These are phyloP conservation scores for Nitzschia sp. DNA, from an alignment of 108 stramenopile genomes.

Conservation along the genomic window DNA sequence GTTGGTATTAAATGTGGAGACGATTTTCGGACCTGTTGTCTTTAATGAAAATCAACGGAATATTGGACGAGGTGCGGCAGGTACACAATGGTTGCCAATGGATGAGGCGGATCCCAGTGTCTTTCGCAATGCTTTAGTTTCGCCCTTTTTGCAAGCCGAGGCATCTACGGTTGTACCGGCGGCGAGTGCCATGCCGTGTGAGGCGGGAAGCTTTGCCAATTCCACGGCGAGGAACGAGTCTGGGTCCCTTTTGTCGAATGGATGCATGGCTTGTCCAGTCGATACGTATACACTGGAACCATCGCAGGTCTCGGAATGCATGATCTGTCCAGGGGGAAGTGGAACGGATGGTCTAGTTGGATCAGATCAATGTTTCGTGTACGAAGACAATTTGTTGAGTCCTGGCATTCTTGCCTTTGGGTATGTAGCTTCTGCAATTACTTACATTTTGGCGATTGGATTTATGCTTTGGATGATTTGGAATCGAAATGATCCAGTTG, in stretches of 20 bases:
- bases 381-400: constrained; percentile 34
- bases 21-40: constrained; percentile 58
- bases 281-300: constrained; percentile 30
- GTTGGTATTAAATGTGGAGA: constrained; percentile 37
- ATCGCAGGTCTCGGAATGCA: constrained; percentile 20
- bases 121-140: constrained; percentile 29
- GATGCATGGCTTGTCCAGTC: constrained; percentile 36
- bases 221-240: neutral
- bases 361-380: constrained; percentile 22
- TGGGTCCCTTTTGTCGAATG: constrained; percentile 27
- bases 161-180: constrained; percentile 39
- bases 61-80: constrained; percentile 54
- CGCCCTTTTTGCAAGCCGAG: constrained; percentile 45
- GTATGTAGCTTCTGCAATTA: constrained; percentile 37
- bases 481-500: constrained; percentile 39
- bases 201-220: constrained; percentile 33
- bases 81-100: constrained; percentile 49
- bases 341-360: constrained; percentile 23
- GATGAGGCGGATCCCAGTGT: neutral
- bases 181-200: constrained; percentile 24
- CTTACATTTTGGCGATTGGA: constrained; percentile 35
- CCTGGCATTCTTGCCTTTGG: constrained; percentile 31
- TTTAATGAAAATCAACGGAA: constrained; percentile 53
- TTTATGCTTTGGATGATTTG: constrained; percentile 40
- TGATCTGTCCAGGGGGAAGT: constrained; percentile 22